A percentile compares a stretch with the other conserved stretches of the same genome.
Evolutionary conservation across 306 rosid genomes (phyloP).

Genomic region (Trifolium subterraneum): DNA sequence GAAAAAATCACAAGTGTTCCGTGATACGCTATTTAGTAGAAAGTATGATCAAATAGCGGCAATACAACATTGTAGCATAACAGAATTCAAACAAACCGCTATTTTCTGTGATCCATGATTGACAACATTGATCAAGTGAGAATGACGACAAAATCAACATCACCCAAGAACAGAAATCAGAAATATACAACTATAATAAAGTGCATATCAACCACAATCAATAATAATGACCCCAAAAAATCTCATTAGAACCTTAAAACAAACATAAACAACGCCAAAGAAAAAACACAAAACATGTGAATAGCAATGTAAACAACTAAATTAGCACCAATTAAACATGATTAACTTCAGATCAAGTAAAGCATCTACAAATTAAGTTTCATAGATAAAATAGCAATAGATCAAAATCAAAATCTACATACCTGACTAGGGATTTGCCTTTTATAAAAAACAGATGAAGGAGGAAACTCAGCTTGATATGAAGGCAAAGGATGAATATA

Average conservation of each 20-base stretch:
- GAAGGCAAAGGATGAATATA: slow-evolving; percentile 90
- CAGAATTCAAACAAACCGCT: not conserved
- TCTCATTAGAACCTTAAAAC: slow-evolving; percentile 25
- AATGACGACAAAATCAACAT: slow-evolving; percentile 6
- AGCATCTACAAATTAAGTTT: not conserved
- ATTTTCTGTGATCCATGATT: not conserved
- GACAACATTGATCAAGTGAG: not conserved
- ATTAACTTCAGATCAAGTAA: slow-evolving; percentile 35
- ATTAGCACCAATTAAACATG: slow-evolving; percentile 9
- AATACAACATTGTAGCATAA: not conserved
- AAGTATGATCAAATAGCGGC: not conserved
- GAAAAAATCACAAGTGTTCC: no score
- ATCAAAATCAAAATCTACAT: slow-evolving; percentile 36
- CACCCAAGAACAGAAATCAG: slow-evolving; percentile 12
- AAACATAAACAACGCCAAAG: not conserved
- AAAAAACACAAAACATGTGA: slow-evolving; percentile 4
- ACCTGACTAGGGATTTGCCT: slow-evolving; percentile 98
- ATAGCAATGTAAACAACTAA: slow-evolving; percentile 7
- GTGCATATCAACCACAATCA: slow-evolving; percentile 8
- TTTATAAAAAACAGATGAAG: slow-evolving; percentile 68
- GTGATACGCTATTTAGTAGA: no score
- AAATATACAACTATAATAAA: slow-evolving; percentile 5
- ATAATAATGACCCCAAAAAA: not conserved
- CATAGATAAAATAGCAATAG: slow-evolving; percentile 33
- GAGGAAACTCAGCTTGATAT: slow-evolving; percentile 59